Percentiles rank a stretch among this genome's conserved stretches.
phyloP scores from a whole-genome alignment of 306 rosid species.

The Cucumis melo region DNA sequence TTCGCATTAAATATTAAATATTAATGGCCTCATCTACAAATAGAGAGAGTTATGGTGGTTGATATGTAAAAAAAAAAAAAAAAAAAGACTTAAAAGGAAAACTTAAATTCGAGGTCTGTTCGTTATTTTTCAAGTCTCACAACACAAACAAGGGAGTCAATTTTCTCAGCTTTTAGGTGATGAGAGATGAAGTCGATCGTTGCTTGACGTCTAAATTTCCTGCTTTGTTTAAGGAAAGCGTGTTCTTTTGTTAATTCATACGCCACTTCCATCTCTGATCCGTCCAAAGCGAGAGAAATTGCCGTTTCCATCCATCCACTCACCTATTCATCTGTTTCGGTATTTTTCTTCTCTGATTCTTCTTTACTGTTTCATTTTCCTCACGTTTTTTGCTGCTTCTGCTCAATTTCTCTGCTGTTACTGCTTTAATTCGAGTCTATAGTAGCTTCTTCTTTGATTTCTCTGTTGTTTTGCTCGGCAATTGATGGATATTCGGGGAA shows the following conservation, averaged over 20 bases:
- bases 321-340: not conserved
- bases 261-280: not conserved
- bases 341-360: not conserved
- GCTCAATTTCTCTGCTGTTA: not conserved
- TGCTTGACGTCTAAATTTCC: constrained; percentile 25
- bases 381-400: not conserved
- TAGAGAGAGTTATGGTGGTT: not conserved
- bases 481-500: not conserved
- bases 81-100: too few relatives aligned
- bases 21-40: not conserved
- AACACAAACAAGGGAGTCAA: constrained; percentile 4
- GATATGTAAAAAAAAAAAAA: not conserved
- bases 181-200: constrained; percentile 22
- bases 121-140: not conserved
- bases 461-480: not conserved
- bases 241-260: not conserved
- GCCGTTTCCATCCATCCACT: not conserved
- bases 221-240: not conserved
- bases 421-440: not conserved
- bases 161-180: constrained; percentile 13
- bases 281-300: not conserved
- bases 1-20: not conserved
- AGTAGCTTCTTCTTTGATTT: not conserved
- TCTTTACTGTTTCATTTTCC: not conserved
- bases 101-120: not conserved